phyloP scores from a whole-genome alignment of 2,329 filamentous ascomycete species.

The Phoma sp. region DNA sequence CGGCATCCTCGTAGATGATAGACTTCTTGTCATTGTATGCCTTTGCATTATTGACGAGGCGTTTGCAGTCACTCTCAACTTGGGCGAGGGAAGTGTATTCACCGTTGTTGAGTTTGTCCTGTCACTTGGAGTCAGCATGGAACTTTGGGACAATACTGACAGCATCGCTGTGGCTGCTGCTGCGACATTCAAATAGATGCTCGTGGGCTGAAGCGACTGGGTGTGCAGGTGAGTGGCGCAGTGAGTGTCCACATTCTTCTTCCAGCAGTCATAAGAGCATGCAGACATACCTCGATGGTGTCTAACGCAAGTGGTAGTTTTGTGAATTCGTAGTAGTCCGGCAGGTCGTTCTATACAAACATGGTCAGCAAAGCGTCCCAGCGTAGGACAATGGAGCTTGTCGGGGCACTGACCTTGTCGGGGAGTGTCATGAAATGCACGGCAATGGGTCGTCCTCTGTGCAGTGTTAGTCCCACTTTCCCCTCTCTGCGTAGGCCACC shows the following conservation, averaged over 20 bases:
- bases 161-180: neutral
- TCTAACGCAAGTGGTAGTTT: constrained; percentile 80
- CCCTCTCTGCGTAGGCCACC: neutral
- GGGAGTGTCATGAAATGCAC: constrained; percentile 78
- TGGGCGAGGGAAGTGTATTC: constrained; percentile 75
- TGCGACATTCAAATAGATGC: neutral
- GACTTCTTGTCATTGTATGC: constrained; percentile 79
- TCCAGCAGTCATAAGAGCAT: neutral
- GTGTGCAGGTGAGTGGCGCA: neutral
- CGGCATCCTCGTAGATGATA: constrained; percentile 80
- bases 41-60: constrained; percentile 87
- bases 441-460: constrained; percentile 73
- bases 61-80: constrained; percentile 85
- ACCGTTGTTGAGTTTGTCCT: constrained; percentile 70
- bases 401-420: constrained; percentile 55
- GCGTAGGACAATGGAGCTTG: constrained; percentile 10
- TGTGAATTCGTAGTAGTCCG: constrained; percentile 80
- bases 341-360: constrained; percentile 60
- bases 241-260: neutral
- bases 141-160: neutral
- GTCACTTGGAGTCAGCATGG: constrained; percentile 23
- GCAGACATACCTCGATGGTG: constrained; percentile 68
- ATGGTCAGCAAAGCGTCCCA: constrained; percentile 24
- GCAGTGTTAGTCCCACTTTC: constrained; percentile 30
- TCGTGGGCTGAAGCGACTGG: neutral